Conservation (phyloP, 371 early-diverging fungal species). For the Globomyces sp. region DNA sequence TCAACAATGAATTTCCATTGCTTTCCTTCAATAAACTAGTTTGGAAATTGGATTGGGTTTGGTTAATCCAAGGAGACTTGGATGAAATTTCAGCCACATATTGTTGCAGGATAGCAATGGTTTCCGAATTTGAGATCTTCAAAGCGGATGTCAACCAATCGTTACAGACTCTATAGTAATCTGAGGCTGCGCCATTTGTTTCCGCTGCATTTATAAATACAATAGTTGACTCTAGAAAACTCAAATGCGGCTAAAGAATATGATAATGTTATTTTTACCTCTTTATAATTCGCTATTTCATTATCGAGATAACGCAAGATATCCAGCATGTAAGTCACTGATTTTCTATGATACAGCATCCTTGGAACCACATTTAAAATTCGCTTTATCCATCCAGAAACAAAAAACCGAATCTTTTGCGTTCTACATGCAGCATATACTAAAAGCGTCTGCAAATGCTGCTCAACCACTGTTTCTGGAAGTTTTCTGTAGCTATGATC, state of each 20-base stretch:
- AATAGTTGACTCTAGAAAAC: constrained; percentile 19
- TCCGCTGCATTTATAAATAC: constrained; percentile 38
- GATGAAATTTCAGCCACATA: constrained; percentile 3
- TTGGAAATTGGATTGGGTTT: background rate
- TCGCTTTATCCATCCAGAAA: constrained; percentile 15
- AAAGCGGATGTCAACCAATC: constrained; percentile 33
- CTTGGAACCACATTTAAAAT: constrained; percentile 33
- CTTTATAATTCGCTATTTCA: constrained; percentile 1
- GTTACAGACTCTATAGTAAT: constrained; percentile 32
- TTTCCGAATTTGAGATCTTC: constrained; percentile 36
- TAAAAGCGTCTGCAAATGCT: constrained; percentile 11
- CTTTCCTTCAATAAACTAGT: background rate
- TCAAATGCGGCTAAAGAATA: background rate
- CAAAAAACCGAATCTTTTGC: constrained; percentile 32
- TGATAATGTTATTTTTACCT: background rate
- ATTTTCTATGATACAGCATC: constrained; percentile 38
- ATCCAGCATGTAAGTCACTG: constrained; percentile 41
- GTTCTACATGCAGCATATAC: constrained; percentile 31
- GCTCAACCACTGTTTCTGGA: constrained; percentile 18
- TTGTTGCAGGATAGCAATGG: constrained; percentile 37
- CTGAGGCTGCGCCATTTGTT: constrained; percentile 25
- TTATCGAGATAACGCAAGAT: constrained; percentile 32
- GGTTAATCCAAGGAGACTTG: constrained; percentile 21
- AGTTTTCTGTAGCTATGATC: constrained; percentile 20
- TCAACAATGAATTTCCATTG: constrained; percentile 2